Percentiles rank a stretch among this genome's conserved stretches.
These are phyloP conservation scores for Emericellopsis cladophorae DNA, from an alignment of 2,329 filamentous ascomycete species.

Conservation along the genomic window DNA sequence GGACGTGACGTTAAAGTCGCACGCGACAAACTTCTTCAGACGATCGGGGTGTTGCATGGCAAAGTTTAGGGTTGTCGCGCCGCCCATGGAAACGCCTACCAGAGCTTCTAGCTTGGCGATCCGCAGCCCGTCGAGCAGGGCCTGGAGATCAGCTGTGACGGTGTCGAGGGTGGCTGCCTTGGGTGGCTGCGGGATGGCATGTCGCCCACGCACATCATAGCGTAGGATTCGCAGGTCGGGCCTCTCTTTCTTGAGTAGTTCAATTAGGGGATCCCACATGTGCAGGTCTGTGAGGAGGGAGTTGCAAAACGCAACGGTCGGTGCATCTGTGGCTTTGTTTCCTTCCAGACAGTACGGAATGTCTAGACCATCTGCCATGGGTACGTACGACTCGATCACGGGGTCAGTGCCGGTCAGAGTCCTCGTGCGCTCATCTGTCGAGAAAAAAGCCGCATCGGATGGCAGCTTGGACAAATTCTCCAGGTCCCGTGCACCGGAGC, in stretches of 20 bases:
- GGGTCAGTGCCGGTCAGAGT: slow-evolving; percentile 38
- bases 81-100: slow-evolving; percentile 71
- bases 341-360: slow-evolving; percentile 70
- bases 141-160: slow-evolving; percentile 54
- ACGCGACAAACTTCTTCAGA: slow-evolving; percentile 52
- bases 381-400: slow-evolving; percentile 54
- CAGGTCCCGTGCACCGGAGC: slow-evolving; percentile 59
- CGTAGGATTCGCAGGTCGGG: slow-evolving; percentile 61
- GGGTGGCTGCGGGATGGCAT: slow-evolving; percentile 31
- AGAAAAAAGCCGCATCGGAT: slow-evolving; percentile 34
- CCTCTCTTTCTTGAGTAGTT: slow-evolving; percentile 43
- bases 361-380: slow-evolving; percentile 52
- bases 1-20: slow-evolving; percentile 66
- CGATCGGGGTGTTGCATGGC: slow-evolving; percentile 52
- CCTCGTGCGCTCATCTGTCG: slow-evolving; percentile 39
- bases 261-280: slow-evolving; percentile 72
- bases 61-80: slow-evolving; percentile 63
- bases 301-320: slow-evolving; percentile 65
- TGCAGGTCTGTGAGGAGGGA: slow-evolving; percentile 64
- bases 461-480: slow-evolving; percentile 37
- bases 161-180: slow-evolving; percentile 47
- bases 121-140: slow-evolving; percentile 55
- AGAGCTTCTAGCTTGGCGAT: slow-evolving; percentile 53
- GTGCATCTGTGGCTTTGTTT: slow-evolving; percentile 50
- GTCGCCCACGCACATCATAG: slow-evolving; percentile 64